Conservation (phyloP, 163 green algal genomes). For the Scenedesmus sp. region DNA sequence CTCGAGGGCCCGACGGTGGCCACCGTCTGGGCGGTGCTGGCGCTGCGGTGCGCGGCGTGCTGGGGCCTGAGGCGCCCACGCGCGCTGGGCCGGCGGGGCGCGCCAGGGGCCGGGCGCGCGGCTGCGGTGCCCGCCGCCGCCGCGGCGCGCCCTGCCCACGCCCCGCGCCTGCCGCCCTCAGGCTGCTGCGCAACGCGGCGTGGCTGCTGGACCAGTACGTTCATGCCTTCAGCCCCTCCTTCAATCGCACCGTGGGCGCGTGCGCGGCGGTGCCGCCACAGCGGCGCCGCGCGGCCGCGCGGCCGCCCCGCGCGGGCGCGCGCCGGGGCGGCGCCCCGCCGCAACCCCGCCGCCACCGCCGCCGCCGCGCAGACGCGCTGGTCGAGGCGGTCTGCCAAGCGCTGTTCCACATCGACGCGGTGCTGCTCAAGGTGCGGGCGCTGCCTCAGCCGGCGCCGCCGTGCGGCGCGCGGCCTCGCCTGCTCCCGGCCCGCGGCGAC, state of each 20-base stretch:
- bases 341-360: constrained; percentile 3
- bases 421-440: constrained; percentile 16
- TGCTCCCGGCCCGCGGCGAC: too few species aligned
- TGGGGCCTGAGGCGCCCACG: too few species aligned
- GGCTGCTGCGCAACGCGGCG: constrained; percentile 25
- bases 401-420: constrained; percentile 12
- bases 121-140: too few species aligned
- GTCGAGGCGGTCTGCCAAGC: constrained; percentile 8
- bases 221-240: constrained; percentile 14
- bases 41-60: neutral
- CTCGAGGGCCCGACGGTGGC: constrained; percentile 13
- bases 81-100: too few species aligned
- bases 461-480: too few species aligned
- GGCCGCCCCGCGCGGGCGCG: too few species aligned
- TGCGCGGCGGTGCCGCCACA: too few species aligned
- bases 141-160: neutral
- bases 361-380: constrained; percentile 10
- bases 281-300: too few species aligned
- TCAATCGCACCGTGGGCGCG: too few species aligned
- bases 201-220: constrained; percentile 28
- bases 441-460: neutral
- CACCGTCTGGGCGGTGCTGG: constrained; percentile 15
- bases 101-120: too few species aligned
- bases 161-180: neutral
- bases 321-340: too few species aligned